Percentiles rank a stretch among this genome's conserved stretches.
phyloP scores from a whole-genome alignment of 2,329 filamentous ascomycete genomes.

The Ophiostoma himal-ulmi region DNA sequence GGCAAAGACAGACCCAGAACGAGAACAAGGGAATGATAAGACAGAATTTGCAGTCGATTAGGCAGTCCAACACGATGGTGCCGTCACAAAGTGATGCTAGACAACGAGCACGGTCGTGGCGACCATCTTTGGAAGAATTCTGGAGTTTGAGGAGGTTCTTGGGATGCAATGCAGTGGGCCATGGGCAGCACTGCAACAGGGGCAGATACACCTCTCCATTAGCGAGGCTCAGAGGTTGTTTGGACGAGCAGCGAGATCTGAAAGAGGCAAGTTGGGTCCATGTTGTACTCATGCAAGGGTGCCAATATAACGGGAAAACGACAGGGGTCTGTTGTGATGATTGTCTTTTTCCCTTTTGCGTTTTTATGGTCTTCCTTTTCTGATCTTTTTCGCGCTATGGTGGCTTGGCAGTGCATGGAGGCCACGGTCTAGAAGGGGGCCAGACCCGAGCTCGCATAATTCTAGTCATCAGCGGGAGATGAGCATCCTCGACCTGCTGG shows the following conservation, averaged over 20 bases:
- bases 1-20: not conserved
- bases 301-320: slow-evolving; percentile 16
- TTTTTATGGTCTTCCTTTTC: not conserved
- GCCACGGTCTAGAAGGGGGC: slow-evolving; percentile 19
- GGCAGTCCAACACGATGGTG: not conserved
- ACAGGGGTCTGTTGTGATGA: not conserved
- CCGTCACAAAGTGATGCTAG: not conserved
- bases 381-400: not conserved
- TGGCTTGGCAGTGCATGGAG: not conserved
- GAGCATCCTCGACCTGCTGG: slow-evolving; percentile 14
- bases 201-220: not conserved
- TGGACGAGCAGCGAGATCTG: not conserved
- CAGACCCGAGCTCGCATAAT: slow-evolving; percentile 18
- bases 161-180: slow-evolving; percentile 16
- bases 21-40: not conserved
- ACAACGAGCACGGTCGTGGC: not conserved
- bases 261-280: slow-evolving; percentile 2
- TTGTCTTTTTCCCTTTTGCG: not conserved
- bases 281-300: slow-evolving; percentile 5
- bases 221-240: slow-evolving; percentile 8
- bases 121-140: slow-evolving; percentile 7
- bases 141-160: not conserved
- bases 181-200: slow-evolving; percentile 8
- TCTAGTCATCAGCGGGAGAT: slow-evolving; percentile 21
- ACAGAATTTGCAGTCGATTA: not conserved